Percentiles rank a stretch among this genome's conserved stretches.
These are phyloP conservation scores for Magnaporthiopsis poae DNA, from an alignment of 2,329 filamentous ascomycete genomes.

Conservation along the genomic window DNA sequence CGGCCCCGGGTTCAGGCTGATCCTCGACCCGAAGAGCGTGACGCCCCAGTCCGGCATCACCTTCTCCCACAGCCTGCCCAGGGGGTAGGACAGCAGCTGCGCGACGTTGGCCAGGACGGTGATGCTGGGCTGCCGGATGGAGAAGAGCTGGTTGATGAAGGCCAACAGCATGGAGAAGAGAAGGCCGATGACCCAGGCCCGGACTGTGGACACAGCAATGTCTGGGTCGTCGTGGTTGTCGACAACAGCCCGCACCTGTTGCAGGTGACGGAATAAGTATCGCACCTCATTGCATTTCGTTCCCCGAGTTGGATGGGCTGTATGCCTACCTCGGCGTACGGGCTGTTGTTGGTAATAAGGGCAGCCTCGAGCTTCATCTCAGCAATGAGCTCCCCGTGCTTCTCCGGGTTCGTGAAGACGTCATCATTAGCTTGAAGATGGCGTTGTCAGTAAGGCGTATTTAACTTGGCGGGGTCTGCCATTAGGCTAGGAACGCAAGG, in stretches of 20 bases:
- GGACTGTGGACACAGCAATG: conserved; percentile 43
- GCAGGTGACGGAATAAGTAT: neutral
- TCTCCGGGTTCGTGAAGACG: conserved; percentile 34
- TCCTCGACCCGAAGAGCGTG: conserved; percentile 34
- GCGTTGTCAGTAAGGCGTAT: neutral
- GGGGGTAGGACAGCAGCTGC: conserved; percentile 45
- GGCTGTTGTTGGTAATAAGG: conserved; percentile 45
- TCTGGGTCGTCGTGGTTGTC: conserved; percentile 44
- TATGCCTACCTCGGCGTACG: conserved; percentile 36
- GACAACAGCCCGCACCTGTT: conserved; percentile 41
- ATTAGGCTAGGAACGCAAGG: too few species aligned
- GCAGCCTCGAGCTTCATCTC: conserved; percentile 52
- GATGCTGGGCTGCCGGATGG: conserved; percentile 46
- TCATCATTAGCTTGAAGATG: conserved; percentile 29
- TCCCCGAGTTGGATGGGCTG: neutral
- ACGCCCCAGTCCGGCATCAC: conserved; percentile 42
- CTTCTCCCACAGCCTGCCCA: conserved; percentile 41
- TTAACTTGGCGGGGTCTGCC: neutral
- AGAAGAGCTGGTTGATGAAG: conserved; percentile 49
- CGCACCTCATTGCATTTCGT: too few species aligned
- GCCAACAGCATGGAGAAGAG: conserved; percentile 38
- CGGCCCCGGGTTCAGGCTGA: conserved; percentile 44
- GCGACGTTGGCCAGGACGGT: conserved; percentile 45
- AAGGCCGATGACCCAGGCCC: conserved; percentile 44
- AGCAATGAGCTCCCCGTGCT: conserved; percentile 47